Evolutionary conservation across 805 yeast genomes (phyloP).

Genomic region (Candida anglica): DNA sequence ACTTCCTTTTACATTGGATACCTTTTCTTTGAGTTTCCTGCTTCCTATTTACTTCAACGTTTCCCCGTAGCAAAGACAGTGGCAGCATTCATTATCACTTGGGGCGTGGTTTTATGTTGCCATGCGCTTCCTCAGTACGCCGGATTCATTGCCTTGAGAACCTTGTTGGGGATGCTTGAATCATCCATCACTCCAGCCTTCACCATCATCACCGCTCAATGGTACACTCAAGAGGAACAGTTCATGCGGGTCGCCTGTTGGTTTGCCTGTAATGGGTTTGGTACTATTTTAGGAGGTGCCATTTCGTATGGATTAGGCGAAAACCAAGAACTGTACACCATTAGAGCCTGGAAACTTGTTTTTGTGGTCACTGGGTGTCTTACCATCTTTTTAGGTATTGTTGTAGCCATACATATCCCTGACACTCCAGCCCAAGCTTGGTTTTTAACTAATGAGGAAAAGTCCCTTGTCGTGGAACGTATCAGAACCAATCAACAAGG

Average conservation of each 20-base stretch:
- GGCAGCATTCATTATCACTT: conserved; percentile 45
- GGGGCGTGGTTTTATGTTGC: conserved; percentile 58
- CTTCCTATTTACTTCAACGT: conserved; percentile 44
- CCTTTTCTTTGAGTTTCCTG: conserved; percentile 51
- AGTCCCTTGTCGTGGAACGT: conserved; percentile 40
- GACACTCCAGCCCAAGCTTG: conserved; percentile 30
- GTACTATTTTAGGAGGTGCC: conserved; percentile 20
- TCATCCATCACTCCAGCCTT: conserved; percentile 38
- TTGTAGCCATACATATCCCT: conserved; percentile 27
- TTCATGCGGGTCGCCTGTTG: conserved; percentile 31
- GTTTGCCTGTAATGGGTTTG: conserved; percentile 36
- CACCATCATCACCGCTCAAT: conserved; percentile 32
- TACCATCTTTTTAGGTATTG: conserved; percentile 28
- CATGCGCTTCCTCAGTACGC: conserved; percentile 47
- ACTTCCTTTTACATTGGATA: conserved; percentile 53
- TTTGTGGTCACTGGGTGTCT: conserved; percentile 39
- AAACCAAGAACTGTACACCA: conserved; percentile 7
- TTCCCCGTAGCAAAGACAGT: conserved; percentile 55
- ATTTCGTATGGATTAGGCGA: conserved; percentile 16
- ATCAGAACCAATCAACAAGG: conserved; percentile 56
- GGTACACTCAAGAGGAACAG: conserved; percentile 31
- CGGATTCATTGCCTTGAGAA: conserved; percentile 36
- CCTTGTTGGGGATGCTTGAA: conserved; percentile 37
- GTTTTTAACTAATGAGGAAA: conserved; percentile 42
- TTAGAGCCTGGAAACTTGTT: conserved; percentile 38